Evolutionary conservation across 768 basidiomycete species (phyloP), one percentile per base, ranked within the genome.

Genomic region (Tulasnella sp.): DNA sequence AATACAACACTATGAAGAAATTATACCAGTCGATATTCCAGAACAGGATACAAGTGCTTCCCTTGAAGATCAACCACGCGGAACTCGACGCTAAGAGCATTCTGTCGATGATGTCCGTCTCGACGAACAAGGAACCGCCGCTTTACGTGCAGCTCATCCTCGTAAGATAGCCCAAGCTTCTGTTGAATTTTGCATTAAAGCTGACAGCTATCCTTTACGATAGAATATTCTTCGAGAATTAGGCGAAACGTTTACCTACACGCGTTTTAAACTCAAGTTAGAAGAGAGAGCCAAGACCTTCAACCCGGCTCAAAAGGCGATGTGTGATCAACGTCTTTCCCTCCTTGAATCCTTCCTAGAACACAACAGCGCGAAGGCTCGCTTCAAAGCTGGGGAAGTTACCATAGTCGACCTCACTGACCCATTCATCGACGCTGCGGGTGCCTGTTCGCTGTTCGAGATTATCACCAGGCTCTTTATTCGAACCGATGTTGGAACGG

Each of bases 331-430:
- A 42, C 74, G 80, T 31, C 42, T 80, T 9, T 48, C 80, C 31
- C 46, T 80, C 44, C 74, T 80, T 34, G 28, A 78, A 80, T 81
- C 54, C 34, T 31, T 48, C 81, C 76, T n/a, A 28, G 81, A 76
- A 34, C 28, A n/a, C 11, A 81, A 85, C 85, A 37, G 85, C 80
- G 24, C 79, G 74, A n/a, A 8, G 28, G 2, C 40, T 46, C 89
- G 91, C 0, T 94, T 93, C 82, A 85, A 83, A 0, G 82, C 88
- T 0, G 92, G 92, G 0, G 89, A 90, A 80, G 81, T 94, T 5
- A 93, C 92, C 0, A 91, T 94, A 14, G 84, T 93, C 3, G 93
- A 94, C 81, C 86, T 93, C 0, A 93, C 93, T 0, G 93, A 93
- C 79, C 92, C 93, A 0, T 94, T 93, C 82, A 75, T 80, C 48